Percentiles rank a stretch among this genome's conserved stretches.
phyloP scores from a whole-genome alignment of 176 grass and related monocot genomes.

The Poa annua region DNA sequence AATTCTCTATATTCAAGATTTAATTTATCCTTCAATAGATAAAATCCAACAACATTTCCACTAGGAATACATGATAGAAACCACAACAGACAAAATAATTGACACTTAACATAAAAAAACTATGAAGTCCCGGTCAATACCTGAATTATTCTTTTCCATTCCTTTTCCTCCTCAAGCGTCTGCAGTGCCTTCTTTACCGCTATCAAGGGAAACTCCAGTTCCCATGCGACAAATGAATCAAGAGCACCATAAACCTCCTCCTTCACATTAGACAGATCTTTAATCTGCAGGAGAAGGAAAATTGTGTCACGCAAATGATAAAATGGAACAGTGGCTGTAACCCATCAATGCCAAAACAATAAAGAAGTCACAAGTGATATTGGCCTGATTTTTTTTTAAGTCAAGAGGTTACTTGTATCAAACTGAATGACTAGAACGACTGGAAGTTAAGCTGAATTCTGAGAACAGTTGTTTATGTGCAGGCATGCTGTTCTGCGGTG shows the following conservation, averaged over 20 bases:
- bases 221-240: slow-evolving; percentile 98
- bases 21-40: not conserved
- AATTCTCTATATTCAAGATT: slow-evolving; percentile 7
- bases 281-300: slow-evolving; percentile 56
- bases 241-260: slow-evolving; percentile 95
- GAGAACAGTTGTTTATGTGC: not conserved
- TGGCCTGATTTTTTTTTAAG: not conserved
- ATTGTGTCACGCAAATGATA: not conserved
- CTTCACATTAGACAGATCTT: slow-evolving; percentile 92
- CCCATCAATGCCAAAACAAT: not conserved
- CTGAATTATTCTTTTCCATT: slow-evolving; percentile 99
- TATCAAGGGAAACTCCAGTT: slow-evolving; percentile 95
- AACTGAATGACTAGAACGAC: not conserved
- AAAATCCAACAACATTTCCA: not conserved
- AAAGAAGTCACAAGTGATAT: not conserved
- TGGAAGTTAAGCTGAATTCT: not conserved
- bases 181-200: slow-evolving; percentile 92
- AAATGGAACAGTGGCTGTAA: not conserved
- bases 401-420: not conserved
- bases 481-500: not conserved
- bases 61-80: slow-evolving; percentile 12
- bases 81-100: not conserved
- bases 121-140: slow-evolving; percentile 40
- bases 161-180: slow-evolving; percentile 82
- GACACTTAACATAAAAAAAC: not conserved